Evolutionary conservation across 345 rosid genomes (phyloP), one percentile per base, ranked within the genome.

Genomic region (Eutrema japonicum): DNA sequence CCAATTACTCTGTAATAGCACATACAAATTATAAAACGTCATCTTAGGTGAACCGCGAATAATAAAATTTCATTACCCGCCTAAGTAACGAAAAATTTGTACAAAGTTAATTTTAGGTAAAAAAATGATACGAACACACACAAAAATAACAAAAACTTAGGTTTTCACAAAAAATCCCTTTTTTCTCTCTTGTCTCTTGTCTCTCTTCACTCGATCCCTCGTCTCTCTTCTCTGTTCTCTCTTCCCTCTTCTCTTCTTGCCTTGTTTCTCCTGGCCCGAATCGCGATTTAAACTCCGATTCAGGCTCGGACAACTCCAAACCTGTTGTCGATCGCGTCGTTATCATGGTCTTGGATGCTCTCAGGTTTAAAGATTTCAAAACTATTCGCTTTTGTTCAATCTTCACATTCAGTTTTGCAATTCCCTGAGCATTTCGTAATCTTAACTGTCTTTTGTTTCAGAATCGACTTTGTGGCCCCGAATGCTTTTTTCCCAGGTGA

Each of bases 381-480:
- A 40, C 16, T 45, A 10, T 7, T 22, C 4, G 2, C 13, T 7
- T 29, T 13, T 33, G 0, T 35, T 7, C 63, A 9, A 33, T 3
- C 35, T 37, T 45, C 51, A 45, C 56, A 37, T 18, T 18, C 22
- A 18, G 22, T 18, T 18, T 18, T 0, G 22, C 22, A 18, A 12
- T 12, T 27, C 30, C 37, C 36, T 66, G 1, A 57, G 4, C 60
- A 57, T 29, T 57, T 56, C 64, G 32, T 73, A 49, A 45, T 67
- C 29, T 69, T 1, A 4, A 55, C 18, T 55, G 11, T 75, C 40
- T 3, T 59, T 12, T 42, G 49, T 27, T 59, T 7, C 80, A 88
- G 97, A 80, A 83, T 91, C 66, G 97, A 93, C 75, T 91, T 93
- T 7, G 80, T 93, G 5, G 96, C 96, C 30, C 96, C 98, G 4